phyloP scores from a whole-genome alignment of 257 asterid species.

The Dorcoceras hygrometricum region DNA sequence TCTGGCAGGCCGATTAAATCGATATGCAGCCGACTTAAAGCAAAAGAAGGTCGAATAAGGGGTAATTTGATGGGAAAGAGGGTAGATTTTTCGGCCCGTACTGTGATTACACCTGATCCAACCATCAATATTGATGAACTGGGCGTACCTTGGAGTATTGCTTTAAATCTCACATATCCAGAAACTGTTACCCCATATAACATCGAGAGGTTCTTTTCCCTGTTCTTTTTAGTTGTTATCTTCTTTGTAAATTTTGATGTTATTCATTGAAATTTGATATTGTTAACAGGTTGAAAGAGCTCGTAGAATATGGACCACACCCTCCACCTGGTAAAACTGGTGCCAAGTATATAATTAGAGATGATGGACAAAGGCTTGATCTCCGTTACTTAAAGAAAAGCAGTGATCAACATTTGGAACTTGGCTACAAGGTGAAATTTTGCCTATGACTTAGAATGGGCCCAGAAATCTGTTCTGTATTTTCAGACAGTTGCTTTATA shows the following conservation, averaged over 20 bases:
- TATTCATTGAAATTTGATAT: conserved; percentile 18
- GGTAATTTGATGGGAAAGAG: conserved; percentile 99
- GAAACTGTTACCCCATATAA: conserved; percentile 99
- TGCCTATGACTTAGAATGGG: conserved; percentile 9
- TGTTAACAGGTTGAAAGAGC: conserved; percentile 84
- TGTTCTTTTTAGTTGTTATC: conserved; percentile 11
- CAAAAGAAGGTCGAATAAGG: conserved; percentile 97
- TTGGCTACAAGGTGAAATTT: conserved; percentile 76
- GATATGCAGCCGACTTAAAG: conserved; percentile 95
- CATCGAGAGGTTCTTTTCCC: conserved; percentile 72
- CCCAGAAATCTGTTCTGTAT: conserved; percentile 15
- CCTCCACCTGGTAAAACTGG: conserved; percentile 99
- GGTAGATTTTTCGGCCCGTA: conserved; percentile 98
- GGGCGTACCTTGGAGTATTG: conserved; percentile 99
- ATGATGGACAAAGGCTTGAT: conserved; percentile 99
- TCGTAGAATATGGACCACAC: conserved; percentile 98
- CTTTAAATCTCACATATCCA: conserved; percentile 94
- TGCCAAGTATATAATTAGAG: conserved; percentile 95
- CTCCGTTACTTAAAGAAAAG: conserved; percentile 96
- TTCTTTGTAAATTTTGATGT: conserved; percentile 16
- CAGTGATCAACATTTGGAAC: conserved; percentile 95
- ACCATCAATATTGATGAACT: conserved; percentile 92
- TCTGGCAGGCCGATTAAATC: conserved; percentile 98
- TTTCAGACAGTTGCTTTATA: conserved; percentile 21
- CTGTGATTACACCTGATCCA: conserved; percentile 99